Evolutionary conservation across 345 rosid genomes (phyloP), one percentile per base, ranked within the genome.

Genomic region (Brassica rapa): DNA sequence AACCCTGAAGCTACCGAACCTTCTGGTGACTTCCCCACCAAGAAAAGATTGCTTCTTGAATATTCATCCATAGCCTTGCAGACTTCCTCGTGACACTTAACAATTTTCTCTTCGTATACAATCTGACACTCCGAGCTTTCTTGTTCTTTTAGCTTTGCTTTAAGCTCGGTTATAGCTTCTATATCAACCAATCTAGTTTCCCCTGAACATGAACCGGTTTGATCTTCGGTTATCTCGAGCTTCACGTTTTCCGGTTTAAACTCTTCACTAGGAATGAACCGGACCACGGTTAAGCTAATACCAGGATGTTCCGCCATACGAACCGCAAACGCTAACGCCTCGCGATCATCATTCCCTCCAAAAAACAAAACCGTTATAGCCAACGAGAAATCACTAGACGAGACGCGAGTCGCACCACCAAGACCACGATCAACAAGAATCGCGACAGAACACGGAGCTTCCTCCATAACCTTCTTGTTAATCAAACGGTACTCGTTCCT

Each of bases 251-350:
- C 92, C 66, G 70, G 77, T 81, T 81, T 77, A 46, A 75, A 59
- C 14, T 81, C 80, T 29, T 74, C 78, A 59, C 81, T 76, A 9
- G 84, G 79, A 4, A 80, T 19, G 72, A 93, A 87, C 16, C 83
- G 84, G 72, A 93, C 55, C 6, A 91, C 82, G 19, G 68, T 76
- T 59, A 93, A 61, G 29, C 77, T 83, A 21, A 91, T 86, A 4
- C 98, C 95, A 1, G 98, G 98, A 68, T 93, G 98, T 74, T 91
- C 97, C 0, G 91, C 89, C 91, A 91, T 91, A 53, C 97, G 88
- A 3, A 67, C 74, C 7, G 88, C 97, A 53, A 88, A 93, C 10
- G 97, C 90, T 32, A 93, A 86, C 7, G 97, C 98, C 83, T 93
- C 98, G 0, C 87, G 84, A 63, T 91, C 98, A 68, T 93, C 97